Evolutionary conservation across 2,329 filamentous ascomycete species (phyloP).

Genomic region (Microsporum audouinii): DNA sequence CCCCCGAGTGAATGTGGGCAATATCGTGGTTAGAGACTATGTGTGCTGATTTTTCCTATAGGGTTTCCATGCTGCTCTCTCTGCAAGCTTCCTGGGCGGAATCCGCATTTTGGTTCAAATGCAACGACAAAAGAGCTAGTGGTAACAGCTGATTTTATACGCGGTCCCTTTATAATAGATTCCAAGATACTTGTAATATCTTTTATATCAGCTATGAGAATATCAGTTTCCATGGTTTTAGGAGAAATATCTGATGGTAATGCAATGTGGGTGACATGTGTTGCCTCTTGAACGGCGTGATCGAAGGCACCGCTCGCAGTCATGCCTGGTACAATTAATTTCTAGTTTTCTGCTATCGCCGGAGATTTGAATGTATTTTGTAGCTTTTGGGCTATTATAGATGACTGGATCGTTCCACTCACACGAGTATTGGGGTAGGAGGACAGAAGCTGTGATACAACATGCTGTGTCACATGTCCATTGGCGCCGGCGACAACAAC

Average conservation of each 20-base stretch:
- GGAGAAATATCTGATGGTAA: too few relatives aligned
- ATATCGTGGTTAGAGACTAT: not conserved
- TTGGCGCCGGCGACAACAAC: not conserved
- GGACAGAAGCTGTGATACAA: not conserved
- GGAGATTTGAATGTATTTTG: not conserved
- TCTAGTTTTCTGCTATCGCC: not conserved
- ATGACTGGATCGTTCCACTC: not conserved
- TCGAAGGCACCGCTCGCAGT: not conserved
- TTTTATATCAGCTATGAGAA: too few relatives aligned
- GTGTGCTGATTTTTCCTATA: not conserved
- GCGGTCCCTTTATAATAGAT: too few relatives aligned
- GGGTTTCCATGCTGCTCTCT: not conserved
- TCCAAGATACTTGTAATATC: too few relatives aligned
- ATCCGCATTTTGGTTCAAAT: slow-evolving; percentile 30
- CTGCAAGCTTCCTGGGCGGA: slow-evolving; percentile 19
- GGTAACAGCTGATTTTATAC: too few relatives aligned
- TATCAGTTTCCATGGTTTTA: too few relatives aligned
- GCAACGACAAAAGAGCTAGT: too few relatives aligned
- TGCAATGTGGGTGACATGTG: too few relatives aligned
- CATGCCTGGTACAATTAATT: not conserved
- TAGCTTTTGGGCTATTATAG: not conserved
- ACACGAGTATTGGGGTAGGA: not conserved
- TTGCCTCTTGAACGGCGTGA: not conserved
- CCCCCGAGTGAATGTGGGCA: not conserved
- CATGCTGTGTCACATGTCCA: not conserved